Percentiles rank a stretch among this genome's conserved stretches.
Evolutionary conservation across 2,329 filamentous ascomycete genomes (phyloP).

Genomic region (Colletotrichum sp.): DNA sequence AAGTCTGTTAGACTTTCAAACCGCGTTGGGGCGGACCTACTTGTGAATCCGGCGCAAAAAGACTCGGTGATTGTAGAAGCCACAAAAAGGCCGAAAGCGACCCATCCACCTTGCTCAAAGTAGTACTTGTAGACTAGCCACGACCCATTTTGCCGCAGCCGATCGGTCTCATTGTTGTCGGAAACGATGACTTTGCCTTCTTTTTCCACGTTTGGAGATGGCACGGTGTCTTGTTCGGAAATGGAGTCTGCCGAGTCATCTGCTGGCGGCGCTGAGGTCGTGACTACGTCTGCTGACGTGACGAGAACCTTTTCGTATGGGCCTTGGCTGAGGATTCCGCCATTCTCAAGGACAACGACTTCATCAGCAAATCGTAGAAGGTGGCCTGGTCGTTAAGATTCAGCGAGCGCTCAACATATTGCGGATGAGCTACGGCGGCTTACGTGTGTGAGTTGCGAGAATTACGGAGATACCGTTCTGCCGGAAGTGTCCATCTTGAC

Average conservation of each 20-base stretch:
- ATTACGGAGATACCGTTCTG: background rate
- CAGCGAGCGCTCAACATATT: background rate
- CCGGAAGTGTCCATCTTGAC: background rate
- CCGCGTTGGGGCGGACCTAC: background rate
- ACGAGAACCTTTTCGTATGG: background rate
- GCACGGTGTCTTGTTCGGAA: background rate
- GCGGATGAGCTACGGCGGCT: background rate
- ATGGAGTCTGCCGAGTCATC: background rate
- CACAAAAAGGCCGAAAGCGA: background rate
- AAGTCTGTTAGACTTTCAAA: background rate
- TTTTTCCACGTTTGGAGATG: background rate
- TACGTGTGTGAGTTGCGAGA: conserved; percentile 1
- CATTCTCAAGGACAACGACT: background rate
- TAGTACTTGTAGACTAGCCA: conserved; percentile 7
- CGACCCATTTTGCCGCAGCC: background rate
- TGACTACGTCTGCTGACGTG: background rate
- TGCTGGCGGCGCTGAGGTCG: background rate
- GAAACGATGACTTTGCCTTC: background rate
- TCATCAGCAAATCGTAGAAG: background rate
- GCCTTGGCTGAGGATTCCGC: background rate
- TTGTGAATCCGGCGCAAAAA: background rate
- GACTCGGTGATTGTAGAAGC: background rate
- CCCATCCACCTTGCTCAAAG: background rate
- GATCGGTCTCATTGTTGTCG: background rate
- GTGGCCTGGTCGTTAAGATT: background rate